Base-by-base conservation (phyloP, 495 filamentous ascomycete genomes). In the Filosporella fistucella region DNA sequence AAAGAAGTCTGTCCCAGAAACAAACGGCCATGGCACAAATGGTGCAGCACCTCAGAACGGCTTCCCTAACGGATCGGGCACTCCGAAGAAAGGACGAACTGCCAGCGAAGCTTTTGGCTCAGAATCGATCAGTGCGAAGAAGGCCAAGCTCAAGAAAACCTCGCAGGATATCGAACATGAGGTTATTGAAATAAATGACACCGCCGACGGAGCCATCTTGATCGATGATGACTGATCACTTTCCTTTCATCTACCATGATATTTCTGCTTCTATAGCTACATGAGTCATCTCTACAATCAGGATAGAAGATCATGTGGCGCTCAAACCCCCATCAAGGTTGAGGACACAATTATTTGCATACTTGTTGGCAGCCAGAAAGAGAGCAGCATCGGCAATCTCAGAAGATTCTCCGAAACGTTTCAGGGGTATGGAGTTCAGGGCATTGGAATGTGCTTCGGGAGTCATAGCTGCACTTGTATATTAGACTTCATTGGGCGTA, bases 311-410 rank as follows among this genome's bases (percentile, higher is more conserved):
- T 61, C 58, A 86, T 16, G 73, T 66, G 12, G 84, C 85, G 56
- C 86, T 89, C 44, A 91, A 57, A 1, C 89, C 89, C 14, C 89
- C 89, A 61, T 94, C 89, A n/a, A 95, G 71, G 56, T 88, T 90
- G 8, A 95, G 71, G 21, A 90, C 75, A 65, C 87, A 90, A 46
- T 91, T 91, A 58, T 90, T 89, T 8, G 86, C 82, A 60, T 90
- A 95, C 35, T 77, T 61, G 63, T 89, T 93, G 23, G 68, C 71
- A n/a, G 78, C 83, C 14, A 95, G 75, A 62, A 93, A 94, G 23
- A 80, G 63, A 34, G 82, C 88, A 37, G 88, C 88, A 49, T 89
- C 82, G n/a, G 88, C 88, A 22, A 94, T 73, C 56, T 95, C 89
- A 4, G 75, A 68, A 11, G 75, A 63, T 7, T 71, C 63, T 10